A percentile compares a stretch with the other conserved stretches of the same genome.
Conservation (phyloP, 768 basidiomycete genomes). For the Neoboletus brunneissimus region DNA sequence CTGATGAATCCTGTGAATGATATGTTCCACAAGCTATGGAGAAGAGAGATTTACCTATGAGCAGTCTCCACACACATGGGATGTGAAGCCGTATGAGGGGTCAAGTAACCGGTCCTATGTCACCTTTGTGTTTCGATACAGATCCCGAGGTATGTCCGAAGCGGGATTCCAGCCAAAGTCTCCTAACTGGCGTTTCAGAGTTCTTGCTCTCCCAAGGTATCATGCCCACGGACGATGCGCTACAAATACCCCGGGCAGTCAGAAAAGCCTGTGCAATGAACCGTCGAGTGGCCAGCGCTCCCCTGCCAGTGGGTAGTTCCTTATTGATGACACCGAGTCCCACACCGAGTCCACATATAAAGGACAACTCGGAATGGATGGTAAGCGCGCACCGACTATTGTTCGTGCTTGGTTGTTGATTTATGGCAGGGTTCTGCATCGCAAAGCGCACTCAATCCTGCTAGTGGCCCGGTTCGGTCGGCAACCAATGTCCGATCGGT, state of each 20-base stretch:
- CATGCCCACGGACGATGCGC: constrained; percentile 31
- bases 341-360: constrained; percentile 4
- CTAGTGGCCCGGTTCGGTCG: background rate
- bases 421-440: background rate
- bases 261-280: constrained; percentile 21
- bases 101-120: constrained; percentile 46
- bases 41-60: constrained; percentile 36
- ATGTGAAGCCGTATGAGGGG: constrained; percentile 46
- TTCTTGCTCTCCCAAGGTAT: constrained; percentile 55
- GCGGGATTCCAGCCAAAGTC: background rate
- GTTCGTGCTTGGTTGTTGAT: background rate
- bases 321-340: constrained; percentile 1
- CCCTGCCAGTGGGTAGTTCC: background rate
- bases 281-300: constrained; percentile 34
- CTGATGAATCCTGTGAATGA: constrained; percentile 1
- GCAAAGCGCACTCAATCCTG: background rate
- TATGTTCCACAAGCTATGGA: constrained; percentile 45
- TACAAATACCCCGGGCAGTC: constrained; percentile 7
- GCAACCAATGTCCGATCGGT: background rate
- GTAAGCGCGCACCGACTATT: constrained; percentile 1
- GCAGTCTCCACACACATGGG: constrained; percentile 54
- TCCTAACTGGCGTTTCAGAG: constrained; percentile 31
- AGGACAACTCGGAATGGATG: background rate
- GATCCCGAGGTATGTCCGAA: constrained; percentile 44
- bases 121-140: constrained; percentile 66